Evolutionary conservation across 2,329 filamentous ascomycete species (phyloP).

Genomic region (Colletotrichum lini): DNA sequence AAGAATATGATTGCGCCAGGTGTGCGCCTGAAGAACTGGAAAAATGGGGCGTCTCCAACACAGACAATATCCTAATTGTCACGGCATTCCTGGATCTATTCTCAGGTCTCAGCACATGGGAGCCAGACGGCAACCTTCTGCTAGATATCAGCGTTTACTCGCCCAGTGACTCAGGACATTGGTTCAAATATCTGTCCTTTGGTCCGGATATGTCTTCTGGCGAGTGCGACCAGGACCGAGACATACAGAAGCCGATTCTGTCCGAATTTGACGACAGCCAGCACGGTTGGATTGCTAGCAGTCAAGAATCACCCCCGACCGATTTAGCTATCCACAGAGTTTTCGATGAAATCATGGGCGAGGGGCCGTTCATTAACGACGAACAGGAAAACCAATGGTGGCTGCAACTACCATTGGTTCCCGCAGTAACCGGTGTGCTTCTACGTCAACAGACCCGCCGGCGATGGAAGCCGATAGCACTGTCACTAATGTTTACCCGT

Average conservation of each 20-base stretch:
- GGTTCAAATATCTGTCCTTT: slow-evolving; percentile 53
- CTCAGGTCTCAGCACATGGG: slow-evolving; percentile 50
- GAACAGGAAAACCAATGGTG: slow-evolving; percentile 51
- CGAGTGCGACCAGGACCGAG: slow-evolving; percentile 21
- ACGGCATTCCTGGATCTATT: slow-evolving; percentile 44
- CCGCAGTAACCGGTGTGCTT: slow-evolving; percentile 51
- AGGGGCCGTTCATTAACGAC: slow-evolving; percentile 48
- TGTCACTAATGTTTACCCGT: slow-evolving; percentile 52
- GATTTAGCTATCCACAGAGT: slow-evolving; percentile 36
- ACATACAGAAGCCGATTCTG: background rate
- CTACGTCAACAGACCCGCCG: slow-evolving; percentile 56
- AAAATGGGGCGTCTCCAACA: no score
- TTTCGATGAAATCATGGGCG: slow-evolving; percentile 51
- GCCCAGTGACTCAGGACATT: slow-evolving; percentile 53
- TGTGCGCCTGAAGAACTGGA: no score
- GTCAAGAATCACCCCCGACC: slow-evolving; percentile 43
- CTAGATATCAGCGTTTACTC: slow-evolving; percentile 57
- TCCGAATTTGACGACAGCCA: slow-evolving; percentile 38
- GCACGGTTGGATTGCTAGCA: slow-evolving; percentile 50
- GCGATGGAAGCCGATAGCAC: slow-evolving; percentile 51
- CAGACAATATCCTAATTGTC: no score
- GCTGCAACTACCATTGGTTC: slow-evolving; percentile 51
- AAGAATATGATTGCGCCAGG: no score
- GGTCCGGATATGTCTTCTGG: slow-evolving; percentile 41
- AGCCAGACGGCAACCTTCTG: slow-evolving; percentile 50